Evolutionary conservation across 202 grass and related monocot genomes (phyloP), one percentile per base, ranked within the genome.

Genomic region (Setaria viridis): DNA sequence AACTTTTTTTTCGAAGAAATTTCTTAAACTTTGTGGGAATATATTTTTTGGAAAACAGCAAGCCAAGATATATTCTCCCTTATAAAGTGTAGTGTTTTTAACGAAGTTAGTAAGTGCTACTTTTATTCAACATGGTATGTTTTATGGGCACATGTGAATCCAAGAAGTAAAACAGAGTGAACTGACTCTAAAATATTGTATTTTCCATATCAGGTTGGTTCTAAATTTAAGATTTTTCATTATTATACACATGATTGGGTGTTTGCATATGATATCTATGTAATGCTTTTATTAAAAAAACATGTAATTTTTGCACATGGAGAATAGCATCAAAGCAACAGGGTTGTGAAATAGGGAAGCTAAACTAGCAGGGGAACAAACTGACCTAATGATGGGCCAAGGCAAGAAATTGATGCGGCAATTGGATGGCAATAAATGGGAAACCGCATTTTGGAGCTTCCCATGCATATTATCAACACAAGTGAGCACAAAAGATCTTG

Each of bases 401-500:
- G 0, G 5, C 39, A 67, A 9, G 57, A 55, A 56, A 78, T 81
- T 11, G 51, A 65, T 10, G 11, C 46, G 48, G 20, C 9, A 79
- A 65, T 29, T 57, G 37, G 58, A 47, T n/a, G 58, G 65, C 14
- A 30, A 62, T 19, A 58, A 48, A 17, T 10, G 4, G 60, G 47
- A 7, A 60, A 37, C 65, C 48, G 13, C 75, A 54, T 77, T 70
- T 17, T 60, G 57, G 15, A 80, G 55, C 43, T 46, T 78, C 39
- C 43, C 11, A 43, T 79, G 0, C 4, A 37, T 73, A 48, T 72
- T 29, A 71, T 82, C 53, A 68, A 47, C 53, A 54, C 21, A 70
- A 42, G 59, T 41, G 62, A 51, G 85, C 85, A 87, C 51, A 69
- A 63, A 78, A 70, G 34, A 59, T 77, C 39, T 70, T 78, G 53